These are phyloP conservation scores for Lolium multiflorum DNA, from an alignment of 176 grass and related monocot species.

Conservation along the genomic window DNA sequence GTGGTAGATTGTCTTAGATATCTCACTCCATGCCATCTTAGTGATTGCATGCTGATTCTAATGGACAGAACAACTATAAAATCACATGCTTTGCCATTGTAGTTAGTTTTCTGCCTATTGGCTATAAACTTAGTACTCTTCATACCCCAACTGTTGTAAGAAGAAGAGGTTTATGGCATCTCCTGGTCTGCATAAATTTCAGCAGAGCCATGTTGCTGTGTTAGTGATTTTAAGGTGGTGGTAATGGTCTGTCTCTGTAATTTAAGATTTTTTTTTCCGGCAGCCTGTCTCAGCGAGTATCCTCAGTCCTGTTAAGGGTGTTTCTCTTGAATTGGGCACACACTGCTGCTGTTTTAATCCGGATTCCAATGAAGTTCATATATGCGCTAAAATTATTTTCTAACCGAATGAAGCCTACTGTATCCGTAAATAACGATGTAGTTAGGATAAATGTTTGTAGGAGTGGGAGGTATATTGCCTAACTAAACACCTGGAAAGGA, in stretches of 20 bases:
- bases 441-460: conserved; percentile 13
- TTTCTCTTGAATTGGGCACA: conserved; percentile 25
- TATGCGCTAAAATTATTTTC: background rate
- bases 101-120: background rate
- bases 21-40: background rate
- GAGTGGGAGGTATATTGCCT: conserved; percentile 2
- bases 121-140: background rate
- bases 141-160: background rate
- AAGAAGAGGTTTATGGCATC: conserved; percentile 8
- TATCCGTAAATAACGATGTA: background rate
- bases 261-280: background rate
- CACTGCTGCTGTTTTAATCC: conserved; percentile 5
- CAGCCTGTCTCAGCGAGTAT: background rate
- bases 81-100: background rate
- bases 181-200: conserved; percentile 15
- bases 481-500: background rate
- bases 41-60: background rate
- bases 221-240: background rate
- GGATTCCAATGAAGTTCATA: background rate
- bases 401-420: background rate
- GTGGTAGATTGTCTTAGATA: conserved; percentile 5
- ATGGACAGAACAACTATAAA: conserved; percentile 25
- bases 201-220: conserved; percentile 1
- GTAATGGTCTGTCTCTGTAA: background rate
- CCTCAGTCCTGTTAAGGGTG: conserved; percentile 2